Percentiles rank a stretch among this genome's conserved stretches.
Evolutionary conservation across 352 stramenopile genomes (phyloP).

Genomic region (Globisporangium ultimum): DNA sequence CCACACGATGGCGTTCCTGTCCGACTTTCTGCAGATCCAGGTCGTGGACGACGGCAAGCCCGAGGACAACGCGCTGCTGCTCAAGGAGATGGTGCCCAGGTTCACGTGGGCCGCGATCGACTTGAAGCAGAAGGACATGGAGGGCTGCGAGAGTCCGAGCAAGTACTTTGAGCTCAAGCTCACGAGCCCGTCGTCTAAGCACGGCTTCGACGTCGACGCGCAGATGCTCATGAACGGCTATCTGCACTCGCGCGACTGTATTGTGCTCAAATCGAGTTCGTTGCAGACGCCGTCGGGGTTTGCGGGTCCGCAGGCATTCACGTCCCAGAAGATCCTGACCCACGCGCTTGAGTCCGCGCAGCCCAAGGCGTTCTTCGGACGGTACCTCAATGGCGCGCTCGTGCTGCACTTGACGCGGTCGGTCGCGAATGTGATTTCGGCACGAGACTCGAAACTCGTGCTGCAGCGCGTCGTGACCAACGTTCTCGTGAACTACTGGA

Average conservation of each 20-base stretch:
- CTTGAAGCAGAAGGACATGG: slow-evolving; percentile 80
- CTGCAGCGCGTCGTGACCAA: slow-evolving; percentile 59
- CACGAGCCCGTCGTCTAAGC: slow-evolving; percentile 24
- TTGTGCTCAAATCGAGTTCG: slow-evolving; percentile 58
- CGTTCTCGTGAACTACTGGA: slow-evolving; percentile 60
- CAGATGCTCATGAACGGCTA: slow-evolving; percentile 47
- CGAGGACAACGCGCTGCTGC: slow-evolving; percentile 36
- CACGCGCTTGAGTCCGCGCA: slow-evolving; percentile 45
- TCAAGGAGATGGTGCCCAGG: slow-evolving; percentile 47
- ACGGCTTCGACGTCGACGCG: slow-evolving; percentile 36
- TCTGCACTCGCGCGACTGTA: slow-evolving; percentile 41
- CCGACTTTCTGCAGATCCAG: slow-evolving; percentile 45
- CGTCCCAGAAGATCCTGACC: slow-evolving; percentile 50
- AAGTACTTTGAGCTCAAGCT: slow-evolving; percentile 75
- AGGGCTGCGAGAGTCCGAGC: slow-evolving; percentile 50
- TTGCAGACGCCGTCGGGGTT: slow-evolving; percentile 31
- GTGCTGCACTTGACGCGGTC: slow-evolving; percentile 52
- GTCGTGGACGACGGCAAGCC: slow-evolving; percentile 22
- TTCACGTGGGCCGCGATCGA: slow-evolving; percentile 71
- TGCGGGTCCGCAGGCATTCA: slow-evolving; percentile 32
- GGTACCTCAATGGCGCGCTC: slow-evolving; percentile 50
- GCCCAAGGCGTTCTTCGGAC: slow-evolving; percentile 64
- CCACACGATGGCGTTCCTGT: slow-evolving; percentile 42
- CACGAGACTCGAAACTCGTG: slow-evolving; percentile 31
- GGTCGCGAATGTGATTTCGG: slow-evolving; percentile 35